Evolutionary conservation across 2,329 filamentous ascomycete species (phyloP).

Genomic region (Ophiostoma perfectum): DNA sequence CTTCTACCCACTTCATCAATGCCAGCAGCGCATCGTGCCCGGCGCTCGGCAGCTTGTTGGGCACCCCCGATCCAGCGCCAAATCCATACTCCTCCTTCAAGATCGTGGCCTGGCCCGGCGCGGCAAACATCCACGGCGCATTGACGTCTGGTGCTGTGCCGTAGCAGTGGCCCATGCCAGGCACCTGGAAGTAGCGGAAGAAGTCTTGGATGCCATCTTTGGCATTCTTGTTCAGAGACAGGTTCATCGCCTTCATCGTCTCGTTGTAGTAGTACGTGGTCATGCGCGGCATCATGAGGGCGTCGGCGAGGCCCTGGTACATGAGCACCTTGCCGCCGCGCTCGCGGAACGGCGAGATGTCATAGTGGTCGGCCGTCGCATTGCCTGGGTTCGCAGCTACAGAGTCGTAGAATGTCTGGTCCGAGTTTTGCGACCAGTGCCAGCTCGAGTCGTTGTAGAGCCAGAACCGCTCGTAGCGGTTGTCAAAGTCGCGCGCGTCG

Average conservation of each 20-base stretch:
- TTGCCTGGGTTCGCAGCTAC: slow-evolving; percentile 30
- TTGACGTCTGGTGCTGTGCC: slow-evolving; percentile 28
- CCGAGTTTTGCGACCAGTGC: slow-evolving; percentile 32
- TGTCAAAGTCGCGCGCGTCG: slow-evolving; percentile 27
- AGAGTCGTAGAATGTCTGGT: slow-evolving; percentile 28
- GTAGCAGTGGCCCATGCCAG: slow-evolving; percentile 48
- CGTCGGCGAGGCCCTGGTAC: slow-evolving; percentile 41
- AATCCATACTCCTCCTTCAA: slow-evolving; percentile 21
- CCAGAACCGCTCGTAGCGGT: slow-evolving; percentile 31
- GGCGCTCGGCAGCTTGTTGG: slow-evolving; percentile 22
- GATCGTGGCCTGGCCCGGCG: slow-evolving; percentile 29
- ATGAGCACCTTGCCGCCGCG: slow-evolving; percentile 40
- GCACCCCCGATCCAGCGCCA: slow-evolving; percentile 24
- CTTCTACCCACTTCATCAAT: slow-evolving; percentile 30
- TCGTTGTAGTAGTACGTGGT: slow-evolving; percentile 34
- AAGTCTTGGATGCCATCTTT: slow-evolving; percentile 38
- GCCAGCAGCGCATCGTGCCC: slow-evolving; percentile 38
- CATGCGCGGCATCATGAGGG: slow-evolving; percentile 33
- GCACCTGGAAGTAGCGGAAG: slow-evolving; percentile 47
- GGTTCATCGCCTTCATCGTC: slow-evolving; percentile 36
- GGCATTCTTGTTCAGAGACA: slow-evolving; percentile 10
- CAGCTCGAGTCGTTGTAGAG: slow-evolving; percentile 31
- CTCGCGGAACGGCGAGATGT: slow-evolving; percentile 15
- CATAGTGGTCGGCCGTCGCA: slow-evolving; percentile 31
- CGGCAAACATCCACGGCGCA: slow-evolving; percentile 37